phyloP scores from a whole-genome alignment of 768 basidiomycete genomes.

The Hydnomerulius pinastri region DNA sequence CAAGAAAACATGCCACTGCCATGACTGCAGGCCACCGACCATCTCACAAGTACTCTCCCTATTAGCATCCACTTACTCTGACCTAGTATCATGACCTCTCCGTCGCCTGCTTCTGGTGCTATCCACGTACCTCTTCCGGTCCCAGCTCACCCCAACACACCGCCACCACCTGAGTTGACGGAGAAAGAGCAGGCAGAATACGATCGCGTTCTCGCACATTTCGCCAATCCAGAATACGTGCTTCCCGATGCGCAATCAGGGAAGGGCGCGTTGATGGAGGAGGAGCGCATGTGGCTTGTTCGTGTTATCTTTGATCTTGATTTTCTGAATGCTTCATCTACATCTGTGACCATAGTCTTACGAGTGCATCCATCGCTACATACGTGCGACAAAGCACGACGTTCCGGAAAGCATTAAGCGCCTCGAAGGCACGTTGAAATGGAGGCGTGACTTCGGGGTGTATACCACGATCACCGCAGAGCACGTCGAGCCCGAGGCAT shows the following conservation, averaged over 20 bases:
- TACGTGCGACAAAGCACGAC: slow-evolving; percentile 80
- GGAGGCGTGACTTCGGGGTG: slow-evolving; percentile 80
- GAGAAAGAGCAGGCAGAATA: slow-evolving; percentile 51
- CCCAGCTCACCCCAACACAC: slow-evolving; percentile 26
- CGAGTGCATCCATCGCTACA: slow-evolving; percentile 76
- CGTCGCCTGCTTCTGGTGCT: not conserved
- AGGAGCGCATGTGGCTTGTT: slow-evolving; percentile 79
- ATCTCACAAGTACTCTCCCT: not conserved
- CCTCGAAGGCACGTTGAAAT: slow-evolving; percentile 70
- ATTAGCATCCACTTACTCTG: too few species aligned
- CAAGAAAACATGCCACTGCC: not conserved
- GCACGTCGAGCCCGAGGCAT: slow-evolving; percentile 73
- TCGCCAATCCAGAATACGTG: slow-evolving; percentile 50
- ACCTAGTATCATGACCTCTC: not conserved
- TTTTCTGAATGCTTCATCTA: not conserved
- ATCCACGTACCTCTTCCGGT: slow-evolving; percentile 24
- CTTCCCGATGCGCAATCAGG: slow-evolving; percentile 47
- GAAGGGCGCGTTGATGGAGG: slow-evolving; percentile 53
- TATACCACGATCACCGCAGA: slow-evolving; percentile 61
- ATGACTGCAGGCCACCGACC: not conserved
- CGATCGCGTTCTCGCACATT: slow-evolving; percentile 59
- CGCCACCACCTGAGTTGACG: slow-evolving; percentile 40
- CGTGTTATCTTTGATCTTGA: slow-evolving; percentile 19
- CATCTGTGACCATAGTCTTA: slow-evolving; percentile 40
- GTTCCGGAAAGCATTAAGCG: slow-evolving; percentile 57